Conservation (phyloP, 371 early-diverging fungal genomes). For the Mortierella sp. region DNA sequence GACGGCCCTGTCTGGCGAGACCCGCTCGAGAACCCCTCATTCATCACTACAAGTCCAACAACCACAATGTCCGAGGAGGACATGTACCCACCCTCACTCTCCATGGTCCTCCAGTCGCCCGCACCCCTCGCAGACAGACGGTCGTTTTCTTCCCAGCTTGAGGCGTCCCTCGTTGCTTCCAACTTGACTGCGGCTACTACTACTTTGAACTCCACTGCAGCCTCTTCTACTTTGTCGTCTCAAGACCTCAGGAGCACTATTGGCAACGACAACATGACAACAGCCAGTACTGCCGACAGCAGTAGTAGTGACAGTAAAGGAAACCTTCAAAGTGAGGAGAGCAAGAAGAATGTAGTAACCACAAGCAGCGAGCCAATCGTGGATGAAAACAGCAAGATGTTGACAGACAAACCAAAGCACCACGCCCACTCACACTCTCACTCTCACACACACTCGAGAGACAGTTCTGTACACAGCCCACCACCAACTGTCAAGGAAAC, state of each 20-base stretch:
- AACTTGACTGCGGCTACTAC: slow-evolving; percentile 13
- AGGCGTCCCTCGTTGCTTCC: background rate
- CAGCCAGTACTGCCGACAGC: background rate
- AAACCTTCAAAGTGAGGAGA: background rate
- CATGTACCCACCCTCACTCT: slow-evolving; percentile 1
- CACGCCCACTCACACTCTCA: slow-evolving; percentile 1
- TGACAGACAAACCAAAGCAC: background rate
- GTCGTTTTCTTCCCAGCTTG: slow-evolving; percentile 2
- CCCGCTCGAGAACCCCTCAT: slow-evolving; percentile 18
- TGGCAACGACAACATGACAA: background rate
- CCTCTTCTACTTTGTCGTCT: background rate
- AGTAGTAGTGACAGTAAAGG: background rate
- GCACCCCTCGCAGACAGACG: background rate
- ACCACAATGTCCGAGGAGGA: slow-evolving; percentile 21
- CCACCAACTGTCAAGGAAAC: slow-evolving; percentile 69
- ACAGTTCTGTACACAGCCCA: slow-evolving; percentile 27
- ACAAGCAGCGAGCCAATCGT: background rate
- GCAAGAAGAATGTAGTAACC: background rate
- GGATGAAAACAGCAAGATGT: background rate
- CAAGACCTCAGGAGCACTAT: slow-evolving; percentile 1
- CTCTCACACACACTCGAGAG: slow-evolving; percentile 14
- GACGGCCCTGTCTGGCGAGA: background rate
- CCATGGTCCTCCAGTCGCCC: slow-evolving; percentile 2
- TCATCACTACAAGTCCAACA: slow-evolving; percentile 28
- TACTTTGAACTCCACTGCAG: background rate